Base-by-base conservation (phyloP, 164 flowering plant genomes). In the Stephania japonica region DNA sequence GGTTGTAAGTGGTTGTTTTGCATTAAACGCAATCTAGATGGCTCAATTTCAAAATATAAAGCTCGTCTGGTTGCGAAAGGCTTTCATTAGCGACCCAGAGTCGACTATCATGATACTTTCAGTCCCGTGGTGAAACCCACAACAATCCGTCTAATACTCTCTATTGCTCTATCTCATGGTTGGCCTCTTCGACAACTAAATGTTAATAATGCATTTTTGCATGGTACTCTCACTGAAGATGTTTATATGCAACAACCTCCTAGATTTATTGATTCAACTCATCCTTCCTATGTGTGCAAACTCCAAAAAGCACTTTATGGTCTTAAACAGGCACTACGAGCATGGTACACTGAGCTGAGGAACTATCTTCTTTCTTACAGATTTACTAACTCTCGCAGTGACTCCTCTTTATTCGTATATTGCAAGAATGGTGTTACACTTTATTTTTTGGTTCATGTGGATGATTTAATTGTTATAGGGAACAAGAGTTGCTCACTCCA, bases 121-220 rank as follows among this genome's bases (percentile, higher is more conserved):
- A 72, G 68, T 63, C 74, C 68, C 2, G 74, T 72, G 41, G 67
- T 72, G 38, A 72, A 72, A 27, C 49, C 74, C n/a, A n/a, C 74
- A 21, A 72, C 68, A 7, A 24, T 62, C 42, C 53, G 74, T 6
- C 43, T 42, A 10, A 42, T 65, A 14, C 69, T 72, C 7, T 41
- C 69, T 65, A 4, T 64, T 24, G 68, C 56, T 42, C 62, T 72
- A 14, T 8, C 61, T 11, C 9, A 25, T 42, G 18, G 7, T 6
- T 64, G 59, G 68, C 69, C 62, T 43, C 27, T 69, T 43, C 70
- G 49, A 6, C 70, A 67, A 42, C 70, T 67, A 16, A 25, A 67
- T 19, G 70, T 67, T 13, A 67, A 67, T 23, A 67, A 67, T 42
- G 70, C 49, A 16, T 67, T 67, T 19, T 25, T 67, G 2, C 47